Evolutionary conservation across 805 yeast species (phyloP).

Genomic region (Metschnikowia santaceciliae): DNA sequence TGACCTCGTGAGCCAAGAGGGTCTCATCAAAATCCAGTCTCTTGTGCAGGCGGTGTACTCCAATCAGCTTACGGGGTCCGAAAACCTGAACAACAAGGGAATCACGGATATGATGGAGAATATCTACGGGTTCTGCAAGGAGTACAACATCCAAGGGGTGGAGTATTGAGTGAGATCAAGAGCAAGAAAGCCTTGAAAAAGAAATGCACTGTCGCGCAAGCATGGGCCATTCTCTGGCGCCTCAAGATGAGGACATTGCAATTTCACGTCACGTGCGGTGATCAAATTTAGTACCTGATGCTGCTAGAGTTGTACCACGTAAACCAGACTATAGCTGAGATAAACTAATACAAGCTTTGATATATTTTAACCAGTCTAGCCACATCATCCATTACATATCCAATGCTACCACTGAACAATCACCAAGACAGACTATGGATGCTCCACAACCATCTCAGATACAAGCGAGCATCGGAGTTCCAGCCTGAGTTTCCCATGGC

Average conservation of each 20-base stretch:
- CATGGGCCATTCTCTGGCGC: not conserved
- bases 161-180: conserved; percentile 20
- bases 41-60: conserved; percentile 66
- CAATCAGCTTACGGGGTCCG: conserved; percentile 20
- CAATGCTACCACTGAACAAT: conserved; percentile 8
- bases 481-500: conserved; percentile 17
- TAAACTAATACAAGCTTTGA: not conserved
- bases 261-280: conserved; percentile 5
- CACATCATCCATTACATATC: not conserved
- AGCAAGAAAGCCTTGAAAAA: not conserved
- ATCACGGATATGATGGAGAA: conserved; percentile 54
- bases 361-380: not conserved
- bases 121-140: conserved; percentile 44
- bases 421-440: conserved; percentile 17
- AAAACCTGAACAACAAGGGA: conserved; percentile 40
- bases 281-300: not conserved
- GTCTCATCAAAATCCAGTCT: conserved; percentile 70
- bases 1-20: conserved; percentile 68
- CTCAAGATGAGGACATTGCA: not conserved
- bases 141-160: conserved; percentile 41
- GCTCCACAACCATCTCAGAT: conserved; percentile 18
- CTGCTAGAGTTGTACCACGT: not conserved
- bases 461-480: conserved; percentile 10
- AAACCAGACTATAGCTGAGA: not conserved
- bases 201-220: not conserved